phyloP scores from a whole-genome alignment of 768 basidiomycete species.

The Agaricus sinodeliciosus region DNA sequence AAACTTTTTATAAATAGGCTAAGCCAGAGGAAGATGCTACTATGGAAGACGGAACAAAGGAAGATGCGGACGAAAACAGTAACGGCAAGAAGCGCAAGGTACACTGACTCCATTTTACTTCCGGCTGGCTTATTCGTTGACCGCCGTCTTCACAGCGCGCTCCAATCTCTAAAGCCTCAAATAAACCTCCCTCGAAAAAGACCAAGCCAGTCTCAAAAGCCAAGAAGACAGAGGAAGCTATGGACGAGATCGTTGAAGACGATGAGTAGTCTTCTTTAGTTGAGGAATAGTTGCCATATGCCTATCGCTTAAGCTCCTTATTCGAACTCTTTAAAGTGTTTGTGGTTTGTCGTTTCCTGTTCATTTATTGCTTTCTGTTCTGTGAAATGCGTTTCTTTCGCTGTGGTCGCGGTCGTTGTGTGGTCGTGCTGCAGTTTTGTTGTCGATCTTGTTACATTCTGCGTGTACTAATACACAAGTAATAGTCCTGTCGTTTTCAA shows the following conservation, averaged over 20 bases:
- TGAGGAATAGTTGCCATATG: neutral
- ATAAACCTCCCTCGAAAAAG: conserved; percentile 44
- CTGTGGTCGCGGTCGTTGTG: neutral
- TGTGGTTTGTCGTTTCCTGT: neutral
- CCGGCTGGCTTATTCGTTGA: neutral
- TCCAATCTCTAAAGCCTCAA: conserved; percentile 30
- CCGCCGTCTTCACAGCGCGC: conserved; percentile 16
- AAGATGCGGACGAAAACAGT: conserved; percentile 38
- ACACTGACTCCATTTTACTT: conserved; percentile 10
- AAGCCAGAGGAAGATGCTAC: conserved; percentile 31
- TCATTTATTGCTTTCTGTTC: conserved; percentile 7
- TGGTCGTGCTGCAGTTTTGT: neutral
- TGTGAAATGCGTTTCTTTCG: neutral
- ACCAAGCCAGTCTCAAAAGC: conserved; percentile 32
- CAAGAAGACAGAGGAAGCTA: conserved; percentile 44
- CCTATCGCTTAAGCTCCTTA: neutral
- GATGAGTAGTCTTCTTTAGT: conserved; percentile 12
- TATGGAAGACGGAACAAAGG: conserved; percentile 31
- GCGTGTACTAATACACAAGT: conserved; percentile 9
- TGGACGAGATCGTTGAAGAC: conserved; percentile 40
- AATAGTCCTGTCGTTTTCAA: conserved; percentile 4
- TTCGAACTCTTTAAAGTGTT: neutral
- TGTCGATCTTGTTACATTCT: conserved; percentile 2
- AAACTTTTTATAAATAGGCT: conserved; percentile 14
- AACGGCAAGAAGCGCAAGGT: conserved; percentile 71